Conservation (phyloP, 164 flowering plant genomes). For the Nymphaea thermarum region DNA sequence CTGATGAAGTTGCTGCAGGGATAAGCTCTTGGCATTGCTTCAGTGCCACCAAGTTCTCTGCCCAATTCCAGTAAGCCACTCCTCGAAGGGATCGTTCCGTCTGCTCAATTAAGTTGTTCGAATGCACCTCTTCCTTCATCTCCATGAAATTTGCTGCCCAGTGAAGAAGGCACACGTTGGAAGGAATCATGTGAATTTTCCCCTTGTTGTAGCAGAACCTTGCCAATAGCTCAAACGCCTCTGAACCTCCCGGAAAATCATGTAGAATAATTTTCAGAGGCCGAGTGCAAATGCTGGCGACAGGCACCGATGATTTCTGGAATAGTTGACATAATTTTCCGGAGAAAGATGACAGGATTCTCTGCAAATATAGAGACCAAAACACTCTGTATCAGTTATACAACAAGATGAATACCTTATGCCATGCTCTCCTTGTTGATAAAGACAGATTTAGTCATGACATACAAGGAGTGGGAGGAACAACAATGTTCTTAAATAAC, state of each 20-base stretch:
- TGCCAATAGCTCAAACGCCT: conserved; percentile 49
- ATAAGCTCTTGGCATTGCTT: conserved; percentile 33
- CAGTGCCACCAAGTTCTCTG: conserved; percentile 36
- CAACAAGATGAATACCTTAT: neutral
- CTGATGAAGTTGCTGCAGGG: conserved; percentile 13
- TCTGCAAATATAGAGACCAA: conserved; percentile 19
- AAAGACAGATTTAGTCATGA: neutral
- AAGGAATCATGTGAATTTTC: conserved; percentile 22
- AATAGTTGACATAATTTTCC: conserved; percentile 34
- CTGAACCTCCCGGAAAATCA: conserved; percentile 55
- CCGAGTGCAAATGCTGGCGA: conserved; percentile 4
- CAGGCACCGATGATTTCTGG: conserved; percentile 5
- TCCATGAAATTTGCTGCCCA: conserved; percentile 41
- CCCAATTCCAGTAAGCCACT: conserved; percentile 40
- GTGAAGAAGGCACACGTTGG: conserved; percentile 27
- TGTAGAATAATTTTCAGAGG: conserved; percentile 32
- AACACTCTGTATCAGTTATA: conserved; percentile 6
- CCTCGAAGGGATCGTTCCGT: conserved; percentile 33
- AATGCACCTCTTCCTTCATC: conserved; percentile 19
- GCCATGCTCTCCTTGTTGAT: neutral
- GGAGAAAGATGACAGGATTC: conserved; percentile 28
- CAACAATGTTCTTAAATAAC: neutral
- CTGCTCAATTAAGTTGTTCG: conserved; percentile 23
- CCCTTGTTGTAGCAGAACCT: conserved; percentile 56
- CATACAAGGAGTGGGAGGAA: neutral